A percentile compares a stretch with the other conserved stretches of the same genome.
These are phyloP conservation scores for Myrica gale DNA, from an alignment of 306 rosid genomes.

Conservation along the genomic window DNA sequence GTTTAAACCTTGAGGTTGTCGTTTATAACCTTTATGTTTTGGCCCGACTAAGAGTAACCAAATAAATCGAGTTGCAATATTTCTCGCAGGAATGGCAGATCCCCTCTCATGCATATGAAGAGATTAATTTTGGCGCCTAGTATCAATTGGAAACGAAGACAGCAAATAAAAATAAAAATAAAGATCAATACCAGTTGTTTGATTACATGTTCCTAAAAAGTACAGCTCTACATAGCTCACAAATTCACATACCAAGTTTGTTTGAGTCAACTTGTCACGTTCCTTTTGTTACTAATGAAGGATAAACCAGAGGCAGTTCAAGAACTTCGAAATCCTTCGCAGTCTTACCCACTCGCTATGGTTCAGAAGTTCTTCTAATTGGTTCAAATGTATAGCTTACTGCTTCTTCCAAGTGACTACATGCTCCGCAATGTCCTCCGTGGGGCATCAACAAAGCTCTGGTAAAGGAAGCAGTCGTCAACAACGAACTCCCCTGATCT, in stretches of 20 bases:
- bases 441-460: conserved; percentile 5
- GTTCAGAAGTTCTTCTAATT: conserved; percentile 6
- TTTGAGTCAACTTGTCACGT: background rate
- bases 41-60: no score
- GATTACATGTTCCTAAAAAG: background rate
- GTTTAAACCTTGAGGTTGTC: no score
- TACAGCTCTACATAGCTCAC: background rate
- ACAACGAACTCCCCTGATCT: no score
- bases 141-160: background rate
- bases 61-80: background rate
- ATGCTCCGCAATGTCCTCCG: background rate
- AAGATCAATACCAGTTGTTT: background rate
- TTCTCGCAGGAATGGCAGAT: background rate
- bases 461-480: background rate
- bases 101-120: background rate
- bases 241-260: background rate
- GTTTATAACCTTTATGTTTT: no score
- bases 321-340: background rate
- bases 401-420: background rate
- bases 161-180: background rate
- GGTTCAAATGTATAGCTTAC: background rate
- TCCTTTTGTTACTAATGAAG: background rate
- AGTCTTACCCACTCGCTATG: background rate
- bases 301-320: background rate
- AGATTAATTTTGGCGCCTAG: background rate